Evolutionary conservation across 225 moss, liverwort and hornwort genomes (phyloP).

Genomic region (Polytrichum commune): DNA sequence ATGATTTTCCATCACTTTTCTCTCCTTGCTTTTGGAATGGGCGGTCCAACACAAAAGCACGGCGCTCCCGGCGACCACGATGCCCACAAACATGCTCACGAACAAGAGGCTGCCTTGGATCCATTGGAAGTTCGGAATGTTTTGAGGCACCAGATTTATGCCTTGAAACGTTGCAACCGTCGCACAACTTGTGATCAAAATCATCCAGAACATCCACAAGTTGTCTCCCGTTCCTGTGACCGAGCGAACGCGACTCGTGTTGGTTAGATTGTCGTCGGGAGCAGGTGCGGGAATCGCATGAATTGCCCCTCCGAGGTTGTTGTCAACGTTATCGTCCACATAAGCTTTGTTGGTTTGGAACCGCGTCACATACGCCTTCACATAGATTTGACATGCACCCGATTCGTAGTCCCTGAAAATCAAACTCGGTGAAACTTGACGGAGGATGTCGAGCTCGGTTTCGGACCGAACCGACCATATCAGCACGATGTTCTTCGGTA

Average conservation of each 20-base stretch:
- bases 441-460: not conserved
- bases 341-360: fast-evolving
- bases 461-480: slow-evolving; percentile 10
- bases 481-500: slow-evolving; percentile 14
- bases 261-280: not conserved
- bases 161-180: not conserved
- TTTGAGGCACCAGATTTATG: not conserved
- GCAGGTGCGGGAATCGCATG: too few relatives aligned
- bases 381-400: not conserved
- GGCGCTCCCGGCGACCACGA: not conserved
- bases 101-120: not conserved
- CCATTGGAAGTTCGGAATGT: not conserved
- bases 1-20: too few relatives aligned
- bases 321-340: too few relatives aligned
- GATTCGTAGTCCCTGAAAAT: not conserved
- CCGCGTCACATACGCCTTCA: slow-evolving; percentile 5
- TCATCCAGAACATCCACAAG: slow-evolving; percentile 6
- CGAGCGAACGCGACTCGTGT: too few relatives aligned
- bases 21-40: not conserved
- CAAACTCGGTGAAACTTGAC: not conserved
- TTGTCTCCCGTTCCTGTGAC: slow-evolving; percentile 1
- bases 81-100: not conserved
- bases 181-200: not conserved
- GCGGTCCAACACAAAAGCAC: not conserved
- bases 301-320: too few relatives aligned